A percentile compares a stretch with the other conserved stretches of the same genome.
phyloP scores from a whole-genome alignment of 192 early-diverging fungal genomes.

The Coemansia sp. region DNA sequence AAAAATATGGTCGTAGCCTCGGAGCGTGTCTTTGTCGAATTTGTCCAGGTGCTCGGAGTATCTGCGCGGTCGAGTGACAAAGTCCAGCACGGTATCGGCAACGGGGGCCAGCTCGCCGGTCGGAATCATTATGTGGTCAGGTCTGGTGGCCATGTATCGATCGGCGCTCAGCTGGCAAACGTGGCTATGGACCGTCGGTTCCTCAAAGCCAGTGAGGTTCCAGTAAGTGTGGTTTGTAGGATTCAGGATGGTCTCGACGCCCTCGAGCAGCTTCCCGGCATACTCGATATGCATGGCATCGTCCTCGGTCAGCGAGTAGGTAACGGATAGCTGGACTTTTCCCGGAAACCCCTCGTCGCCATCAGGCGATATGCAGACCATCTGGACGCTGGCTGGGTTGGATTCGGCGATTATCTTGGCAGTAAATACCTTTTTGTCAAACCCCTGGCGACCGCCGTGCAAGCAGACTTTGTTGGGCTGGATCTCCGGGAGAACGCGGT shows the following conservation, averaged over 20 bases:
- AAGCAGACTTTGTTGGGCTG: constrained; percentile 73
- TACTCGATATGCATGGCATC: constrained; percentile 55
- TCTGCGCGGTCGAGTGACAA: constrained; percentile 56
- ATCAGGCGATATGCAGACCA: constrained; percentile 62
- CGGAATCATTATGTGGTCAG: constrained; percentile 62
- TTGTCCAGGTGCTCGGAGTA: constrained; percentile 56
- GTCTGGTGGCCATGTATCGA: constrained; percentile 55
- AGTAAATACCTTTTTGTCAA: constrained; percentile 67
- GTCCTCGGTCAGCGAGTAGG: constrained; percentile 59
- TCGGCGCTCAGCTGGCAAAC: constrained; percentile 54
- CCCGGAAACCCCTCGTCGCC: constrained; percentile 83
- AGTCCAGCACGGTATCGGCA: constrained; percentile 46
- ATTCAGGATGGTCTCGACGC: constrained; percentile 62
- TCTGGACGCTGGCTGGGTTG: constrained; percentile 54
- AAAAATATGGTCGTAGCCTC: constrained; percentile 85
- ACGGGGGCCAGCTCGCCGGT: constrained; percentile 62
- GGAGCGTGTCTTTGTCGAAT: constrained; percentile 49
- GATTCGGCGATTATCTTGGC: constrained; percentile 38
- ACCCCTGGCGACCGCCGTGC: constrained; percentile 75
- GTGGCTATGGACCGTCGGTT: constrained; percentile 53
- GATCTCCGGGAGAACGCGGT: constrained; percentile 60
- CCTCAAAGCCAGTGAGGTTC: constrained; percentile 72
- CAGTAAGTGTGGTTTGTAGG: constrained; percentile 89
- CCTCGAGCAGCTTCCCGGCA: constrained; percentile 41
- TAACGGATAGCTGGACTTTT: constrained; percentile 56